Base-by-base conservation (phyloP, 2,329 filamentous ascomycete genomes). In the Apiospora aurea region DNA sequence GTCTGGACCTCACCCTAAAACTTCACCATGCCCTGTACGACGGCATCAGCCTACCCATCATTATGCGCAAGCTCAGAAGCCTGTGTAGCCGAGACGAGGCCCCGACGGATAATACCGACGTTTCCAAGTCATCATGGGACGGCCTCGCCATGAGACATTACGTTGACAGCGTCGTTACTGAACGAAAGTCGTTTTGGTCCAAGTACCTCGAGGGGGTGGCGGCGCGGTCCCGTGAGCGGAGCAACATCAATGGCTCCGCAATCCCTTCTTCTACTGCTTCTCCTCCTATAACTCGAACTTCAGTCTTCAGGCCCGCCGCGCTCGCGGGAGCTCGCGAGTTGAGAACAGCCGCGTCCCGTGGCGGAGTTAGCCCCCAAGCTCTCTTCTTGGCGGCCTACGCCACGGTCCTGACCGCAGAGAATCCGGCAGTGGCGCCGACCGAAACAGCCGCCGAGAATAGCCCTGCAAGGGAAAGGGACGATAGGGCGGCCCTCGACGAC, bases 21-120 rank as follows among this genome's bases (percentile, higher is more conserved):
- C 91, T 98, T 5, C 95, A 97, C 74, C 95, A 98, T 79, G 93
- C 93, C 0, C 85, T 98, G 0, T 98, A 98, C 78, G 96, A 98
- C 79, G 95, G 92, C 7, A 87, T 97, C 73, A 96, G 93, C 76
- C 84, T 98, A 5, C 89, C 91, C 0, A 79, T 87, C 0, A 82
- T 97, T 7, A 83, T 94, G 29, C 78, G 86, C 2, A 78, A 80
- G 0, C 81, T 86, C 38, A 24, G 73, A 2, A 69, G 74, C 10
- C 75, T 82, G 18, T 80, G 76, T 53, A 67, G 26, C 68, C 69
- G 41, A n/a, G 5, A 66, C 8, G 18, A 13, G 8, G n/a, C 38
- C 13, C 57, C 29, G 18, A 18, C 16, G 21, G 11, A n/a, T 18
- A 11, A n/a, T 18, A 11, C 21, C 69, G 2, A 21, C 46, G 7